These are phyloP conservation scores for Echites panduratus DNA, from an alignment of 257 asterid genomes.

Conservation along the genomic window DNA sequence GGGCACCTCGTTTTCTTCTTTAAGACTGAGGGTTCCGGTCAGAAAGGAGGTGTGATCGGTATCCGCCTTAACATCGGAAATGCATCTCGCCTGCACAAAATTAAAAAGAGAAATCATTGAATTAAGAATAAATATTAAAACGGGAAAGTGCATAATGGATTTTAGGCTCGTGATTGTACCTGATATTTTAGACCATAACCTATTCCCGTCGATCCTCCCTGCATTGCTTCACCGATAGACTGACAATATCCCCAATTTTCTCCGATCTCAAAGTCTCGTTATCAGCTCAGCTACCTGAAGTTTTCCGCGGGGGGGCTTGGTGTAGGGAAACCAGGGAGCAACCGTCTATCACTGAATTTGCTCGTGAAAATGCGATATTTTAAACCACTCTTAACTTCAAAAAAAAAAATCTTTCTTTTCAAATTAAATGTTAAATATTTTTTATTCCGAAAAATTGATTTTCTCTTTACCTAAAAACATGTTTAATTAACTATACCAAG, in stretches of 20 bases:
- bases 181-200: conserved; percentile 97
- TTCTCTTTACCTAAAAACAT: no score
- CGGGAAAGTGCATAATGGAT: neutral
- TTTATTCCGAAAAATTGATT: no score
- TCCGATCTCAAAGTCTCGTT: neutral
- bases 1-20: conserved; percentile 91
- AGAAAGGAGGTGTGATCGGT: conserved; percentile 94
- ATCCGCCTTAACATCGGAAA: conserved; percentile 93
- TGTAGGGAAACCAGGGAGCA: no score
- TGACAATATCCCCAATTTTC: neutral
- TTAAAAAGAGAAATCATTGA: conserved; percentile 11
- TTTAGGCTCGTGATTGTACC: conserved; percentile 29
- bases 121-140: conserved; percentile 11
- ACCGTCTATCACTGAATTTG: no score
- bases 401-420: no score
- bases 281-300: neutral
- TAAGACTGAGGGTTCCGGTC: conserved; percentile 86
- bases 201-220: conserved; percentile 80
- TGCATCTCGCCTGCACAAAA: conserved; percentile 76
- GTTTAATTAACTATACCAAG: no score
- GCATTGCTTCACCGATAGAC: conserved; percentile 35
- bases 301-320: neutral
- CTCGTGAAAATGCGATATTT: no score
- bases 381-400: no score
- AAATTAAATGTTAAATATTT: no score